Base-by-base conservation (phyloP, 2,329 filamentous ascomycete species). In the Colletotrichum brevisporum region DNA sequence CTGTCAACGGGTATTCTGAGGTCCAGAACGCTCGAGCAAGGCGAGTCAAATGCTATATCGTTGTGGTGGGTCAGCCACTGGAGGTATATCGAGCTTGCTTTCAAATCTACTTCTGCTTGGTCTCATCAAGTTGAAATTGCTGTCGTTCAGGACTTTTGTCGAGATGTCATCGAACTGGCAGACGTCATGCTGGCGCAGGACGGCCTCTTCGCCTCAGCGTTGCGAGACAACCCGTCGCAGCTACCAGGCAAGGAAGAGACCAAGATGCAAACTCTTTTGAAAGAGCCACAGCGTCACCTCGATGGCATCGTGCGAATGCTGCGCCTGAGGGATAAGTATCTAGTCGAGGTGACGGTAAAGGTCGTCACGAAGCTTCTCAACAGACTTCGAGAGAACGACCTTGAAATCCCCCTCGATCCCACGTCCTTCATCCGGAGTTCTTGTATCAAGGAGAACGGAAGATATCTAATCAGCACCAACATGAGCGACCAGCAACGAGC, bases 131-230 rank as follows among this genome's bases (percentile, higher is more conserved):
- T 93, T 67, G 91, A 95, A 58, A 96, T 94, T 77, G 81, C 85
- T 21, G 85, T 89, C 62, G 95, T 99, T 93, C 91, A 94, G 75
- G 91, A 97, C 66, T 98, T 98, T 75, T 98, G 95, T 77, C 91
- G 96, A 73, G 94, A 97, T 76, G 93, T 93, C 15, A 99, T 99
- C 89, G 94, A 98, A 75, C 93, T 97, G 76, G 95, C 95, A 0
- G 93, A 97, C 76, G 87, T 89, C 43, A 86, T 97, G 2, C 93
- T 98, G 76, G 91, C 93, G 48, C 91, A 97, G 74, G 96, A 97
- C 78, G 91, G 90, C 58, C 88, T 98, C 67, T 90, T 99, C 71
- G 89, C 93, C 2, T 92, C 91, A 53, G 92, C 93, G 13, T 79
- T 94, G 57, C 62, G 48, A 72, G 67, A 71, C 74, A 51, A 68